Evolutionary conservation across 1,284 basidiomycete genomes (phyloP).

Genomic region (Cutaneotrichosporon dermatis): DNA sequence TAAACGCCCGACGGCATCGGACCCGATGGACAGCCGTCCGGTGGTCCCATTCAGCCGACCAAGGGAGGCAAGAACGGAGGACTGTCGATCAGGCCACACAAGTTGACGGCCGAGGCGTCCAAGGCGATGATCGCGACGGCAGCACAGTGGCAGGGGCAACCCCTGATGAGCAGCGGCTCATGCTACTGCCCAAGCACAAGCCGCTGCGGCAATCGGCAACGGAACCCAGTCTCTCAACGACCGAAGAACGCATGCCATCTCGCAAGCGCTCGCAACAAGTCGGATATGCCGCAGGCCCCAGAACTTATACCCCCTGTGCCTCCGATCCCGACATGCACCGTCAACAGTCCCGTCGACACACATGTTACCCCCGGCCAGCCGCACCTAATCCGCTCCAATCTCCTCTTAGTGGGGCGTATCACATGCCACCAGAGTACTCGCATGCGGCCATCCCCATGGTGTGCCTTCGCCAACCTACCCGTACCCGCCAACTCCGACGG

Average conservation of each 20-base stretch:
- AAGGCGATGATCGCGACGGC: slow-evolving; percentile 42
- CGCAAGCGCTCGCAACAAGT: slow-evolving; percentile 32
- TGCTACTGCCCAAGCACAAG: slow-evolving; percentile 24
- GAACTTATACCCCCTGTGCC: slow-evolving; percentile 41
- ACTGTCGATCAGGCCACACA: slow-evolving; percentile 47
- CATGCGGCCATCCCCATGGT: slow-evolving; percentile 19
- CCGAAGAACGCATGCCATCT: slow-evolving; percentile 25
- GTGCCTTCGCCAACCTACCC: slow-evolving; percentile 18
- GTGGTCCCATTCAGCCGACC: slow-evolving; percentile 37
- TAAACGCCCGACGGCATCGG: slow-evolving; percentile 75
- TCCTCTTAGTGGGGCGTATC: slow-evolving; percentile 33
- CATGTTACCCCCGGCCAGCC: slow-evolving; percentile 12
- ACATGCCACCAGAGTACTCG: slow-evolving; percentile 35
- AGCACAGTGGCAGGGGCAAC: slow-evolving; percentile 27
- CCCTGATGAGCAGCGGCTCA: slow-evolving; percentile 20
- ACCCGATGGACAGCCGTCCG: slow-evolving; percentile 43
- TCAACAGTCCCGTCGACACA: slow-evolving; percentile 23
- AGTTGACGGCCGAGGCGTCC: slow-evolving; percentile 42
- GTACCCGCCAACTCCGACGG: slow-evolving; percentile 20
- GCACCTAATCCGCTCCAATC: slow-evolving; percentile 26
- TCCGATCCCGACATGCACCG: slow-evolving; percentile 37
- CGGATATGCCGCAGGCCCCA: slow-evolving; percentile 10
- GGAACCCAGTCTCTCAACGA: slow-evolving; percentile 21
- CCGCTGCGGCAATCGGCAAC: slow-evolving; percentile 31
- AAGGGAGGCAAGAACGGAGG: slow-evolving; percentile 44